A percentile compares a stretch with the other conserved stretches of the same genome.
These are phyloP conservation scores for Neoarthrinium moseri DNA, from an alignment of 2,329 filamentous ascomycete genomes.

Conservation along the genomic window DNA sequence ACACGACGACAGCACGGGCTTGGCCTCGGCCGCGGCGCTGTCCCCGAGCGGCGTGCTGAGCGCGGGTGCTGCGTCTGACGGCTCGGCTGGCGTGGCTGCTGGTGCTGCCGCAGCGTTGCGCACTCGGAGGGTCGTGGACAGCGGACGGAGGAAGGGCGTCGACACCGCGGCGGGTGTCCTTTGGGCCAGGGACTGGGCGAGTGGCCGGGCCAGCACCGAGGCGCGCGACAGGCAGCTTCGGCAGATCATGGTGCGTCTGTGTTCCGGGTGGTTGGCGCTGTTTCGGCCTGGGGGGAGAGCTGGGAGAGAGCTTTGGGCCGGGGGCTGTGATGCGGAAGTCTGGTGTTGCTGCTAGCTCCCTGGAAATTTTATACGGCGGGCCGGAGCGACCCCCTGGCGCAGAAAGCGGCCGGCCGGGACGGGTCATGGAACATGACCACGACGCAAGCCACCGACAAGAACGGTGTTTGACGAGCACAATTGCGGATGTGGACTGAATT, in stretches of 20 bases:
- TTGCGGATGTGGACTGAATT: too few species aligned
- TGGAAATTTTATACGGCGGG: slow-evolving; percentile 11
- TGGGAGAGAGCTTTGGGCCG: background rate
- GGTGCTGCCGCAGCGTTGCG: slow-evolving; percentile 10
- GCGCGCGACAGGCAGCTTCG: slow-evolving; percentile 49
- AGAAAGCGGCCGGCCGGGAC: too few species aligned
- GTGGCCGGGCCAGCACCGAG: slow-evolving; percentile 23
- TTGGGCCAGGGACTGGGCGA: background rate
- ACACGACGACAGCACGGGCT: slow-evolving; percentile 47
- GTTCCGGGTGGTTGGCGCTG: background rate
- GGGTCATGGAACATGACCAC: too few species aligned
- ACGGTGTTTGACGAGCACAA: too few species aligned
- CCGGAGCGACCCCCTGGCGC: slow-evolving; percentile 7
- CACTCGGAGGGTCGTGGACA: slow-evolving; percentile 15
- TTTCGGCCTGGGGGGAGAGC: background rate
- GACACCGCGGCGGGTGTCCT: too few species aligned
- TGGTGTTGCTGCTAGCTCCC: slow-evolving; percentile 8
- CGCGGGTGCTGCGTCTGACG: slow-evolving; percentile 21
- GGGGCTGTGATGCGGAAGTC: slow-evolving; percentile 1
- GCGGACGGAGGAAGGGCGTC: slow-evolving; percentile 5
- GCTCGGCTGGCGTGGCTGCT: slow-evolving; percentile 26
- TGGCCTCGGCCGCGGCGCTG: slow-evolving; percentile 12
- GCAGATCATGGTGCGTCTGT: slow-evolving; percentile 36
- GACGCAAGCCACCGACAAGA: too few species aligned
- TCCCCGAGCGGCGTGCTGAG: slow-evolving; percentile 27